Percentiles rank a stretch among this genome's conserved stretches.
Conservation (phyloP, 768 basidiomycete species). For the Phanerochaete sordida region DNA sequence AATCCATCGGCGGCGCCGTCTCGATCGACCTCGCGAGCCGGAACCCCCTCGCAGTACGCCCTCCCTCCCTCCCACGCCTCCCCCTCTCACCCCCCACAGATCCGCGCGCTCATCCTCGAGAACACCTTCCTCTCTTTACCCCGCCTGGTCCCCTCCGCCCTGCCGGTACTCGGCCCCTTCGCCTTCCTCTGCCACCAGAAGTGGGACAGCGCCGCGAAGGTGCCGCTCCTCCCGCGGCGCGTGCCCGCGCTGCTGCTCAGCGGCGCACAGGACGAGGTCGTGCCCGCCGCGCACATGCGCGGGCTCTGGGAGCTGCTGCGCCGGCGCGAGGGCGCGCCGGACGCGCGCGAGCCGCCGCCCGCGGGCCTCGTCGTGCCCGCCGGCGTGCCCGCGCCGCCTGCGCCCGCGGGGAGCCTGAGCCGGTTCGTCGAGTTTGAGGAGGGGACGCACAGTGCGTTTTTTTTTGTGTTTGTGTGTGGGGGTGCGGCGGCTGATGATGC, state of each 20-base stretch:
- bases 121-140: slow-evolving; percentile 91
- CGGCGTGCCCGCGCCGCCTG: not conserved
- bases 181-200: slow-evolving; percentile 82
- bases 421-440: not conserved
- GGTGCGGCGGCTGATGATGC: not conserved
- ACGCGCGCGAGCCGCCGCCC: not conserved
- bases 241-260: slow-evolving; percentile 83
- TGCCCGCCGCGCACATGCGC: slow-evolving; percentile 75
- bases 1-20: slow-evolving; percentile 91
- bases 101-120: slow-evolving; percentile 80
- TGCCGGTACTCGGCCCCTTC: slow-evolving; percentile 71
- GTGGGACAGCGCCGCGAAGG: slow-evolving; percentile 76
- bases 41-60: slow-evolving; percentile 63
- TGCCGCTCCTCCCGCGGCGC: slow-evolving; percentile 50
- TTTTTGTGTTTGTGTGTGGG: not conserved
- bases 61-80: not conserved
- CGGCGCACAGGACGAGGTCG: slow-evolving; percentile 67
- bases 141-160: slow-evolving; percentile 71
- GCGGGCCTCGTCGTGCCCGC: too few relatives aligned
- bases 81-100: slow-evolving; percentile 34
- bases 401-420: not conserved
- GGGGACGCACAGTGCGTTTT: not conserved
- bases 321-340: slow-evolving; percentile 12
- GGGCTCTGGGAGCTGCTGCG: slow-evolving; percentile 62
- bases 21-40: slow-evolving; percentile 81